phyloP scores from a whole-genome alignment of 768 basidiomycete genomes.

The Lactarius quietus region DNA sequence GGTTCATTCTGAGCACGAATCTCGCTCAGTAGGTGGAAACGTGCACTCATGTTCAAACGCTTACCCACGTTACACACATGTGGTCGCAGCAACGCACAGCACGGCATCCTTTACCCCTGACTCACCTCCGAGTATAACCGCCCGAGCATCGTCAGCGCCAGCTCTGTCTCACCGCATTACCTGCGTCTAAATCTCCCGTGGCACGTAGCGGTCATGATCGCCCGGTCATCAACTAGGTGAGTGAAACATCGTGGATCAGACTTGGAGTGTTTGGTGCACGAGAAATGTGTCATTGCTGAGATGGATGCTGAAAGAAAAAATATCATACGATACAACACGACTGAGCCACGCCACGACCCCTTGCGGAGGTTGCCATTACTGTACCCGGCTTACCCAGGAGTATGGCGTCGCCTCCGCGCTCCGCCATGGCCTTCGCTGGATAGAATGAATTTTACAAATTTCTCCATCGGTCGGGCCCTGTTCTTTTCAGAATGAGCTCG shows the following conservation, averaged over 20 bases:
- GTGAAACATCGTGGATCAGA: constrained; percentile 1
- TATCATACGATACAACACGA: not conserved
- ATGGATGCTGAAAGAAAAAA: not conserved
- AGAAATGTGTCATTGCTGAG: not conserved
- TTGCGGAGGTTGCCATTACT: not conserved
- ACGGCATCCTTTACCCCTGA: constrained; percentile 11
- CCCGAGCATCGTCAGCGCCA: constrained; percentile 3
- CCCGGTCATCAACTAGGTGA: not conserved
- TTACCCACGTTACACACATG: constrained; percentile 9
- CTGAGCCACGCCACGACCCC: not conserved
- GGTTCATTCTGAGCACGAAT: constrained; percentile 19
- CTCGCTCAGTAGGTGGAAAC: constrained; percentile 5
- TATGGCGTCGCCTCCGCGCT: not conserved
- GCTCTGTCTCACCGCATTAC: not conserved
- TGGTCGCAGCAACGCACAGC: constrained; percentile 2
- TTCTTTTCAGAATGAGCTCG: constrained; percentile 1
- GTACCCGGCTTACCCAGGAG: not conserved
- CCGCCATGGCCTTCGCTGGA: not conserved
- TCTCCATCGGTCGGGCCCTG: not conserved
- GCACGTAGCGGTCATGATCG: constrained; percentile 3
- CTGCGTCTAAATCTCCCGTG: not conserved
- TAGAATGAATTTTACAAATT: not conserved
- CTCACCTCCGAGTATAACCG: not conserved
- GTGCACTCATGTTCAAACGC: constrained; percentile 11
- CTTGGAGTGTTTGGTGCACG: not conserved